Base-by-base conservation (phyloP, 306 rosid genomes). In the Datisca glomerata region DNA sequence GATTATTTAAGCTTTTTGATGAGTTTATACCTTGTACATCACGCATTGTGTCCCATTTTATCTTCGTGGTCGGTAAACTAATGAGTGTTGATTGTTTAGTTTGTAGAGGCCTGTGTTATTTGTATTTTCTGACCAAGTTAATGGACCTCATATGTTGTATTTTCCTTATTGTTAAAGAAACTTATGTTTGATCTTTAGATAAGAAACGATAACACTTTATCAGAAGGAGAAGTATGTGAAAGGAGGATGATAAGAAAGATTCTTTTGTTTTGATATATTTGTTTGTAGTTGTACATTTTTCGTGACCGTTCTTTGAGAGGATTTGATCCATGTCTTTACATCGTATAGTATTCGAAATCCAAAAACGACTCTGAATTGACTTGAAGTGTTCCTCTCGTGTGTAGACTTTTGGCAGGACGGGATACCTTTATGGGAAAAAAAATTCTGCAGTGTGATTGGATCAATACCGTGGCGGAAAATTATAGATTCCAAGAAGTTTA, bases 391-490 rank as follows among this genome's bases (percentile, higher is more conserved):
- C 9, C 2, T 21, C 53, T 31, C 45, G 21, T 11, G n/a, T 46
- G 10, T 56, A 75, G 87, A 66, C 43, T 67, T 47, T 61, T 25
- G 52, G 58, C 59, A 59, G 46, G 94, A 87, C 18, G 91, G 81
- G 21, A 46, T 87, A 61, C 94, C 97, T 48, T n/a, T 64, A 12
- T 87, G 94, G 97, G 93, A 87, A 67, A 87, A 87, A 75, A 68
- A 67, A 53, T 82, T 67, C 55, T 82, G 89, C 66, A 64, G 61
- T 9, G 48, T 25, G 54, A 42, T 72, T 24, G 93, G 93, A 38
- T 45, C 50, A 17, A 70, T 87, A 13, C 85, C 93, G 15, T 82
- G 94, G 97, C 56, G 86, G 67, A 87, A 83, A 71, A 46, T 83
- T 40, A 67, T 74, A 9, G 78, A 72, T 41, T 27, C 89, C 35